Conservation (phyloP, 2,329 filamentous ascomycete species). For the Trichoderma afroharzianum region DNA sequence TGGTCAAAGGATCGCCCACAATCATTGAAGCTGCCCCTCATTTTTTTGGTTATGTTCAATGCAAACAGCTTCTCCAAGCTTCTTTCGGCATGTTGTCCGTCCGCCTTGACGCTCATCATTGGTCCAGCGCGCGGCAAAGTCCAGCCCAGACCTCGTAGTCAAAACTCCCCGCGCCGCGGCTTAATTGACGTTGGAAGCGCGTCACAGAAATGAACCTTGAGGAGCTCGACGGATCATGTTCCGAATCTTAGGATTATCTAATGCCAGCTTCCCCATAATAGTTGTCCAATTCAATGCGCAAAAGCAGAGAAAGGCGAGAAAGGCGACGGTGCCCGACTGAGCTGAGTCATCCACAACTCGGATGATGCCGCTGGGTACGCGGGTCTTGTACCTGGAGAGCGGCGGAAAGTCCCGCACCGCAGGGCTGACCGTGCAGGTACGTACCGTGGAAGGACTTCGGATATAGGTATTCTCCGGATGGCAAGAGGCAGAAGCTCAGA, state of each 20-base stretch:
- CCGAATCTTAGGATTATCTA: background rate
- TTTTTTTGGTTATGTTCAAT: background rate
- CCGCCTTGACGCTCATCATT: background rate
- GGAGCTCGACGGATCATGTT: background rate
- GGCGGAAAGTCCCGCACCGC: conserved; percentile 4
- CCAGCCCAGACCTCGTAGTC: background rate
- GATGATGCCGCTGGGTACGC: conserved; percentile 1
- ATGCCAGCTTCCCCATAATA: background rate
- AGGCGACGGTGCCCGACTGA: background rate
- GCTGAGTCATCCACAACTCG: background rate
- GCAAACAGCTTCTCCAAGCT: background rate
- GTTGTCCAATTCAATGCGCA: background rate
- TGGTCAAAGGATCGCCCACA: background rate
- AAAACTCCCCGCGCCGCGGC: background rate
- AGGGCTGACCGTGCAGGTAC: background rate
- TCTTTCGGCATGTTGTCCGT: background rate
- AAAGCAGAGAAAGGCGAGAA: background rate
- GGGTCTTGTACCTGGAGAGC: background rate
- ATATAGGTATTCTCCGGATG: background rate
- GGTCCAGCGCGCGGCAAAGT: background rate
- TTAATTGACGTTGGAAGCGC: background rate
- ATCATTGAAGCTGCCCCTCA: background rate
- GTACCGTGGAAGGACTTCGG: conserved; percentile 6
- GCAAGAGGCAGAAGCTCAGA: background rate
- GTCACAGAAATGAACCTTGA: background rate